phyloP scores from a whole-genome alignment of 176 grass and related monocot species.

The Saccharum officinarum region DNA sequence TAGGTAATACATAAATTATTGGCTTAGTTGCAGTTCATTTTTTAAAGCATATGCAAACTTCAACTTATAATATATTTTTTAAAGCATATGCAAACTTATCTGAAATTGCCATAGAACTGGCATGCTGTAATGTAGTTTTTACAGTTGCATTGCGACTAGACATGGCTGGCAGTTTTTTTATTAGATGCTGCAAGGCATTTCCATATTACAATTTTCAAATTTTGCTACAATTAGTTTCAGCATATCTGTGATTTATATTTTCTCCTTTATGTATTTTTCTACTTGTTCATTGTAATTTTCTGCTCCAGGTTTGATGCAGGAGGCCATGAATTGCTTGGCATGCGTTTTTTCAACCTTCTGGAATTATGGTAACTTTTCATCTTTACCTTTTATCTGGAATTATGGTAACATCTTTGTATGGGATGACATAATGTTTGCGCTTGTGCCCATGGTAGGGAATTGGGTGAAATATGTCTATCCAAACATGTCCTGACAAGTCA shows the following conservation, averaged over 20 bases:
- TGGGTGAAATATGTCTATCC: not conserved
- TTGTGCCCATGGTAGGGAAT: not conserved
- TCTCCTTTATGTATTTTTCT: not conserved
- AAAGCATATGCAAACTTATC: not conserved
- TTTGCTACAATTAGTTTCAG: conserved; percentile 1
- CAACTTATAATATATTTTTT: not conserved
- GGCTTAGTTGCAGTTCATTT: not conserved
- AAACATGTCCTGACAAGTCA: not conserved
- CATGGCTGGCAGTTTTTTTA: not conserved
- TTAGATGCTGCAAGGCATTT: not conserved
- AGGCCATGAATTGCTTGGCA: conserved; percentile 71
- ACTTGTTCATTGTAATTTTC: conserved; percentile 23
- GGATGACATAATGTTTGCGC: not conserved
- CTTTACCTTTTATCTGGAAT: conserved; percentile 44
- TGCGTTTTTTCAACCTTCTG: conserved; percentile 69
- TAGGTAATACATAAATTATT: not conserved
- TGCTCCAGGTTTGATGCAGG: conserved; percentile 73
- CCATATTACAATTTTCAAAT: not conserved
- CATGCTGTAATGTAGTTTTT: not conserved
- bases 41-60: conserved; percentile 13
- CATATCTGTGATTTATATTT: not conserved
- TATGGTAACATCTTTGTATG: conserved; percentile 41
- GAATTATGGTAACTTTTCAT: conserved; percentile 60
- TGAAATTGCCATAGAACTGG: not conserved
- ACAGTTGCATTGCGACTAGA: not conserved